Evolutionary conservation across 192 early-diverging fungal genomes (phyloP), one percentile per base, ranked within the genome.

Genomic region (Rhizophagus sp.): DNA sequence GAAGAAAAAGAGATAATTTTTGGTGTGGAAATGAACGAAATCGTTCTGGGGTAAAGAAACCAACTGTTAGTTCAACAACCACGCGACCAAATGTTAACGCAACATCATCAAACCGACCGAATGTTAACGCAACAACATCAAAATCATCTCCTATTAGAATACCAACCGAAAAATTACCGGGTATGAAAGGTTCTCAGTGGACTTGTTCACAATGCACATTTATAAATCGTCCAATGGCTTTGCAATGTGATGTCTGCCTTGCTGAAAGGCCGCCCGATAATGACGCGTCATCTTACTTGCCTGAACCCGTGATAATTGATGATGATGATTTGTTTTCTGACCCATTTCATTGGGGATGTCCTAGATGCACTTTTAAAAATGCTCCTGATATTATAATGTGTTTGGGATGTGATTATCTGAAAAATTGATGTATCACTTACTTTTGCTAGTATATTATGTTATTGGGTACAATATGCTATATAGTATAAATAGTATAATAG

Each of bases 1-100:
- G 87, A 63, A 78, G 94, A 27, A 79, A 77, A 63, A 82, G 78
- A 75, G 94, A 95, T 84, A 76, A 83, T 4, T 41, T 91, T 1
- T 94, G 93, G 93, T 95, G 94, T 79, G 92, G 92, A n/a, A 85
- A 80, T 79, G 75, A 82, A 33, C 22, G 52, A 62, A 74, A 69
- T 57, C 22, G 62, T 57, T 57, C 50, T 19, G 39, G 57, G 25
- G 12, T 22, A 61, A 39, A 17, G 25, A 62, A 39, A 80, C 30
- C 64, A 75, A 24, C 15, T 57, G 50, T 13, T 19, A 17, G 39
- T 41, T 41, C 39, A 41, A 41, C 39, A 8, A 8, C 39, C 7
- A 41, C 39, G 7, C 39, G 39, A 41, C 39, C 39, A 5, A 9
- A 6, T 41, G 3, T 41, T 41, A 8, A 39, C 4, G 36, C n/a